Evolutionary conservation across 345 rosid species (phyloP).

Genomic region (Pelargonium nanum): DNA sequence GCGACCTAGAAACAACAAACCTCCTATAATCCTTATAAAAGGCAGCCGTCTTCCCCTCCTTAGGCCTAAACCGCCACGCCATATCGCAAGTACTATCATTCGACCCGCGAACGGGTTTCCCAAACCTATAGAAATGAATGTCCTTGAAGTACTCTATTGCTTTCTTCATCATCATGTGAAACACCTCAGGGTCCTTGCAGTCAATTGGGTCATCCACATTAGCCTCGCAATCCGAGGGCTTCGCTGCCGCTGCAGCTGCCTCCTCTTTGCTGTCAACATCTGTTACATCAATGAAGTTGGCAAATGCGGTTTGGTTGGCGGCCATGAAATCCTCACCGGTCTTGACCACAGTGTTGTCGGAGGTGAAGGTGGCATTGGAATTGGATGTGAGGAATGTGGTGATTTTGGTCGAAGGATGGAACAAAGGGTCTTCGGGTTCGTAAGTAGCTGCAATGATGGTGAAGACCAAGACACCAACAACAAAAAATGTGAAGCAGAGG

Average conservation of each 20-base stretch:
- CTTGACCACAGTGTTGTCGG: slow-evolving; percentile 57
- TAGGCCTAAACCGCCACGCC: slow-evolving; percentile 97
- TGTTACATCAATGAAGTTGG: slow-evolving; percentile 45
- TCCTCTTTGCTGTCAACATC: slow-evolving; percentile 34
- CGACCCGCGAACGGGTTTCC: slow-evolving; percentile 55
- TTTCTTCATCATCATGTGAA: slow-evolving; percentile 74
- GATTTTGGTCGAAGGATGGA: slow-evolving; percentile 72
- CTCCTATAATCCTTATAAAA: slow-evolving; percentile 88
- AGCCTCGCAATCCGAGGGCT: slow-evolving; percentile 30
- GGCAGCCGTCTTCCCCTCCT: slow-evolving; percentile 74
- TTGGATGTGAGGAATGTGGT: slow-evolving; percentile 68
- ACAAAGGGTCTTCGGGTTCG: slow-evolving; percentile 82
- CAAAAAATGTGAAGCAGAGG: slow-evolving; percentile 76
- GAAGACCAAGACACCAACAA: slow-evolving; percentile 67
- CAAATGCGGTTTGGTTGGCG: slow-evolving; percentile 55
- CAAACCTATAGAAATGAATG: slow-evolving; percentile 78
- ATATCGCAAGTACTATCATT: slow-evolving; percentile 59
- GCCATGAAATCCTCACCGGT: slow-evolving; percentile 93
- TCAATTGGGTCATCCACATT: slow-evolving; percentile 37
- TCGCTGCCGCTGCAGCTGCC: slow-evolving; percentile 7
- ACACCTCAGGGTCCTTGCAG: slow-evolving; percentile 77
- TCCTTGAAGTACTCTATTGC: slow-evolving; percentile 75
- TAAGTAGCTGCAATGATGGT: slow-evolving; percentile 89
- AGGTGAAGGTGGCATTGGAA: slow-evolving; percentile 67
- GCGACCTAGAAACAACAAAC: slow-evolving; percentile 49